phyloP scores from a whole-genome alignment of 176 grass and related monocot genomes.

The Saccharum spontaneum region DNA sequence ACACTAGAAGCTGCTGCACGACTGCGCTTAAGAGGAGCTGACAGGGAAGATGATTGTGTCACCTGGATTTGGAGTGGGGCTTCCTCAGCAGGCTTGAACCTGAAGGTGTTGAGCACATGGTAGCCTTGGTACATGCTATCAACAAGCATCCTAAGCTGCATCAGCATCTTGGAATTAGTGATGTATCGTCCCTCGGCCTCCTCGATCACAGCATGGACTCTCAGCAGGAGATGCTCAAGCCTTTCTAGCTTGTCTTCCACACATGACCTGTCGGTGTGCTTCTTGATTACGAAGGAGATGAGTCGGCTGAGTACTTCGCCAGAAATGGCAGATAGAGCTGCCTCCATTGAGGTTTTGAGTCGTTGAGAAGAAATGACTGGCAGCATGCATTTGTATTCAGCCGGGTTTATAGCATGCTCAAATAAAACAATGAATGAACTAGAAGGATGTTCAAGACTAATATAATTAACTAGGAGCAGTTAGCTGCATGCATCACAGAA shows the following conservation, averaged over 20 bases:
- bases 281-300: background rate
- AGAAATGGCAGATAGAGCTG: background rate
- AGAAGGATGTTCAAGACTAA: background rate
- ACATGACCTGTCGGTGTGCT: background rate
- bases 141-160: conserved; percentile 7
- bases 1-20: background rate
- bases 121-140: conserved; percentile 30
- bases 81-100: background rate
- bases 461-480: background rate
- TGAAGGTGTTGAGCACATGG: conserved; percentile 11
- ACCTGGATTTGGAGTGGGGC: background rate
- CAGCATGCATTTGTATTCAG: background rate
- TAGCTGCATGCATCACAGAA: background rate
- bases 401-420: no score
- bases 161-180: conserved; percentile 29
- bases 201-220: background rate
- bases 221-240: background rate
- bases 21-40: background rate
- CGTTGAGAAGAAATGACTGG: background rate
- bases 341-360: background rate
- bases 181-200: conserved; percentile 21
- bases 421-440: no score
- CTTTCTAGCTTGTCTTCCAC: background rate
- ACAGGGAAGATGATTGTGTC: background rate
- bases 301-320: background rate